Conservation (phyloP, 2,329 filamentous ascomycete species). For the Acrocalymma vagum region DNA sequence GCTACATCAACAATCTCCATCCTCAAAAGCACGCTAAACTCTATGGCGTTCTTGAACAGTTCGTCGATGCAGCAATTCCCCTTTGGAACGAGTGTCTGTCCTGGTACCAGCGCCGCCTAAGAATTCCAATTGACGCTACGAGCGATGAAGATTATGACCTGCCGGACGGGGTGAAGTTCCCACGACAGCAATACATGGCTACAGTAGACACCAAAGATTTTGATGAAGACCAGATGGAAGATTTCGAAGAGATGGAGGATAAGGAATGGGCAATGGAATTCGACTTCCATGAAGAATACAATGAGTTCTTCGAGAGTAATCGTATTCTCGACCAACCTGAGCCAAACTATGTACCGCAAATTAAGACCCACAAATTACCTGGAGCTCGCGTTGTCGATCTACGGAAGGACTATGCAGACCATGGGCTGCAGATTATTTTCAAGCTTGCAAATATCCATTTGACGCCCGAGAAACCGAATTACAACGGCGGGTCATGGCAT, state of each 20-base stretch:
- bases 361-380: background rate
- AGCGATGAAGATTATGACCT: slow-evolving; percentile 14
- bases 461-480: slow-evolving; percentile 63
- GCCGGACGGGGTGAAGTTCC: slow-evolving; percentile 4
- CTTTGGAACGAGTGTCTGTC: slow-evolving; percentile 18
- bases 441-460: slow-evolving; percentile 68
- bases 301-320: slow-evolving; percentile 1
- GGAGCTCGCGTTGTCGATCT: slow-evolving; percentile 22
- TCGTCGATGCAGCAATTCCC: slow-evolving; percentile 14
- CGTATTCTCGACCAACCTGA: slow-evolving; percentile 7
- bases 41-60: slow-evolving; percentile 15
- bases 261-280: slow-evolving; percentile 6
- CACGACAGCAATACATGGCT: slow-evolving; percentile 2
- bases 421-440: slow-evolving; percentile 66
- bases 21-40: slow-evolving; percentile 36
- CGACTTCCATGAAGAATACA: slow-evolving; percentile 1
- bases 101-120: slow-evolving; percentile 7
- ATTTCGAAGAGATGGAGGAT: slow-evolving; percentile 5
- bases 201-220: slow-evolving; percentile 1
- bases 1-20: slow-evolving; percentile 64
- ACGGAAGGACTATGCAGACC: slow-evolving; percentile 43
- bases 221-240: background rate
- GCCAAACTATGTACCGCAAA: slow-evolving; percentile 1
- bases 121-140: slow-evolving; percentile 1
- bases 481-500: slow-evolving; percentile 63